phyloP scores from a whole-genome alignment of 495 filamentous ascomycete species.

The Penicillium verhagenii region DNA sequence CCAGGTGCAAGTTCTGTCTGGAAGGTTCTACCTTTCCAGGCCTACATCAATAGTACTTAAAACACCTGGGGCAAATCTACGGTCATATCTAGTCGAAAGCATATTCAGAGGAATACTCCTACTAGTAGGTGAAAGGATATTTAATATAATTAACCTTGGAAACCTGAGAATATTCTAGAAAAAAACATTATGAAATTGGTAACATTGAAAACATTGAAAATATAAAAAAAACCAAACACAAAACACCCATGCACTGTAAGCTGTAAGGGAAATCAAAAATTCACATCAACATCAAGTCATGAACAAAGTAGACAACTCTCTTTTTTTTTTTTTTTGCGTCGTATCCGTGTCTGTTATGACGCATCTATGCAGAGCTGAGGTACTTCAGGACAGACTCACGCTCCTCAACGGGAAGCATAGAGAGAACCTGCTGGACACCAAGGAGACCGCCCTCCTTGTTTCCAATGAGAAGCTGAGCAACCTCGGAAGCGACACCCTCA shows the following conservation, averaged over 20 bases:
- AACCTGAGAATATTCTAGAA: not conserved
- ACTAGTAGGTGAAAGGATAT: not conserved
- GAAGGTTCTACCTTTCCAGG: too few relatives aligned
- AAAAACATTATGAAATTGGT: not conserved
- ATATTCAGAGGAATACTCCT: too few relatives aligned
- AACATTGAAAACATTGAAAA: too few relatives aligned
- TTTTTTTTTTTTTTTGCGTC: not conserved
- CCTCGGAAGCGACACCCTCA: conserved; percentile 73
- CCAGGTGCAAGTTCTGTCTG: too few relatives aligned
- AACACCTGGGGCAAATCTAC: too few relatives aligned
- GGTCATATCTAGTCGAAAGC: too few relatives aligned
- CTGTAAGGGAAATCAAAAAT: not conserved
- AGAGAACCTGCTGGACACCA: conserved; percentile 81
- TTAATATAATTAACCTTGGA: not conserved
- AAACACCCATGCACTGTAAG: not conserved
- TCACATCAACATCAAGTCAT: not conserved
- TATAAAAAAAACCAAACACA: conserved; percentile 1
- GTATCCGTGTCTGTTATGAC: too few relatives aligned
- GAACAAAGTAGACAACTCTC: not conserved
- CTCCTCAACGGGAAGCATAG: conserved; percentile 82
- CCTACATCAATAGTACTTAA: too few relatives aligned
- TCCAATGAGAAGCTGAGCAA: conserved; percentile 71
- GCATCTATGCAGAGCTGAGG: conserved; percentile 45
- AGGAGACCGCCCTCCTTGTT: conserved; percentile 77
- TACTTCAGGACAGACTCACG: conserved; percentile 81